Base-by-base conservation (phyloP, 331 rosid genomes). In the Pyrus hybrid region DNA sequence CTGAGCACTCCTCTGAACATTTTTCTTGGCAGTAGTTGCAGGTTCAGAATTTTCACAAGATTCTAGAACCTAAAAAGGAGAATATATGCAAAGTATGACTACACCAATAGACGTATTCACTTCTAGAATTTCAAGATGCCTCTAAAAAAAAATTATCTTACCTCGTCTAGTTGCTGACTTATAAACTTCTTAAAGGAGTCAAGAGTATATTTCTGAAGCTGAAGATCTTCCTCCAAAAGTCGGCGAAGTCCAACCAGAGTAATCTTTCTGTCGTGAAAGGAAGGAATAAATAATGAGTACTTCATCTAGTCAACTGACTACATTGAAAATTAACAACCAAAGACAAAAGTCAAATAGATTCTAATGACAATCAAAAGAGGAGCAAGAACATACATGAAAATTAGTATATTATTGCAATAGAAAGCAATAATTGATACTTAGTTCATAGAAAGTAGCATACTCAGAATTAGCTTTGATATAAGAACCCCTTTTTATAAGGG, bases 171-270 rank as follows among this genome's bases (percentile, higher is more conserved):
- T 76, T 90, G 87, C 58, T 79, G 87, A 78, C 77, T 85, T 81
- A 93, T 87, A 78, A 91, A 81, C 84, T 91, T 89, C 85, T 93
- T 93, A 72, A 2, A 76, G 51, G 90, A 76, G 81, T 93, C 98
- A 47, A 93, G 93, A 75, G 85, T 53, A 81, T 75, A 67, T 70
- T 74, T 76, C 71, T 82, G 86, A 63, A 93, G 89, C 76, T 84
- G 79, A 80, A 93, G 97, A 83, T 93, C 98, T 81, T 79, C 83
- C 87, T 93, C 98, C 85, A 93, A 78, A 60, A 91, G 84, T 61
- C 98, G 88, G 47, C 97, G 98, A 74, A 93, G 90, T 78, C 86
- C 91, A 70, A 85, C 91, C 90, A 89, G 78, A 11, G 99, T 92
- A 71, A 92, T 74, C 70, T 83, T 80, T 73, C 99, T 95, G 91